phyloP scores from a whole-genome alignment of 2,329 filamentous ascomycete genomes.

The Hymenoscyphus linearis region DNA sequence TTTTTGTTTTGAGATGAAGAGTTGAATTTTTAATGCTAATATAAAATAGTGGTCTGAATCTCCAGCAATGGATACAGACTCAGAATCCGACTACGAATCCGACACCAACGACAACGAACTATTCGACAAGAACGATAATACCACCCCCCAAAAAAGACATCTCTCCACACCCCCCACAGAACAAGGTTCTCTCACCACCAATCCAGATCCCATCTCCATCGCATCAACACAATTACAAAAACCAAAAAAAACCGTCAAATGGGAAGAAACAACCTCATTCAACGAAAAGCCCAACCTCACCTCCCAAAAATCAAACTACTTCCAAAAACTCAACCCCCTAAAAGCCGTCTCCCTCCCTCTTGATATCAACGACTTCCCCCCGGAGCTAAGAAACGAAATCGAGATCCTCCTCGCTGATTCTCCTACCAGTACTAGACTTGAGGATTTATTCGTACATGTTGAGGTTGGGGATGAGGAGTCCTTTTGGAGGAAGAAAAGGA shows the following conservation, averaged over 20 bases:
- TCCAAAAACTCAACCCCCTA: not conserved
- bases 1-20: too few relatives aligned
- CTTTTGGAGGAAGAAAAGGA: not conserved
- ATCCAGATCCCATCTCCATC: not conserved
- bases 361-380: not conserved
- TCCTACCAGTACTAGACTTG: not conserved
- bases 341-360: not conserved
- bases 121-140: not conserved
- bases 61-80: not conserved
- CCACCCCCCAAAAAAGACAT: not conserved
- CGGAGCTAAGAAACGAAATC: not conserved
- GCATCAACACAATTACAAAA: not conserved
- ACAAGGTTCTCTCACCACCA: not conserved
- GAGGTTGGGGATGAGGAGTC: not conserved
- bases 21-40: too few relatives aligned
- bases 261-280: not conserved
- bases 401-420: not conserved
- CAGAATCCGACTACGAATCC: not conserved
- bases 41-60: not conserved
- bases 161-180: not conserved
- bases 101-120: not conserved
- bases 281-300: not conserved
- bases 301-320: not conserved
- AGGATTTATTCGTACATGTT: not conserved
- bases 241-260: not conserved